Conservation (phyloP, 306 rosid species). For the Citrullus mucosospermus region DNA sequence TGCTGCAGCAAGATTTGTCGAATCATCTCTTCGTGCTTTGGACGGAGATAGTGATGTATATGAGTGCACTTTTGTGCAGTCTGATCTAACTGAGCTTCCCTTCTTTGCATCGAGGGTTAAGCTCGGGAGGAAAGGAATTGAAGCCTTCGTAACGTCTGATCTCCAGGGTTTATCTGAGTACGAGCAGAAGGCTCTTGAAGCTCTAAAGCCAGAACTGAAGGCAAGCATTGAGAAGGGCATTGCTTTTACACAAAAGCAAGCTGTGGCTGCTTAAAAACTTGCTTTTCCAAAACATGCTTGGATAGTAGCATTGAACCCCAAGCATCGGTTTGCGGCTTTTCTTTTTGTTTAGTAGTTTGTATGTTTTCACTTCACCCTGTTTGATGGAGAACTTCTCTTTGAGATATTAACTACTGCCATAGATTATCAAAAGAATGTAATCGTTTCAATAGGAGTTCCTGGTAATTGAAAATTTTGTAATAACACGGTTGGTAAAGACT, state of each 20-base stretch:
- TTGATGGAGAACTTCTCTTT: background rate
- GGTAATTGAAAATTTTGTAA: conserved; percentile 26
- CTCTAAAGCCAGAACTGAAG: conserved; percentile 83
- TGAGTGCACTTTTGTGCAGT: conserved; percentile 71
- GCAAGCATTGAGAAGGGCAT: conserved; percentile 95
- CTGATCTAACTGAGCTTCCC: conserved; percentile 84
- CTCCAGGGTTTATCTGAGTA: conserved; percentile 84
- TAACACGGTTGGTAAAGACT: conserved; percentile 18
- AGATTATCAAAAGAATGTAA: conserved; percentile 19
- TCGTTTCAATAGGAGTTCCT: conserved; percentile 2
- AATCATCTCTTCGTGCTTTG: conserved; percentile 86
- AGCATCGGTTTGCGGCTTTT: background rate
- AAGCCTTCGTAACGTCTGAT: conserved; percentile 66
- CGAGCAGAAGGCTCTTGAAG: conserved; percentile 85
- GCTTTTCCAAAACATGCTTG: background rate
- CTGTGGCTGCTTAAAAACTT: conserved; percentile 33
- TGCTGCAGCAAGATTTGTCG: conserved; percentile 96
- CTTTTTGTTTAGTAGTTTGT: background rate
- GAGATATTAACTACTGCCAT: conserved; percentile 17
- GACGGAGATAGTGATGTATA: conserved; percentile 96
- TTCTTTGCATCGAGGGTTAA: conserved; percentile 90
- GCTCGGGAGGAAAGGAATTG: conserved; percentile 82
- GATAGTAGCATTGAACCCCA: background rate
- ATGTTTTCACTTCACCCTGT: background rate
- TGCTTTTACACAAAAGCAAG: conserved; percentile 66